Conservation (phyloP, 1,284 basidiomycete genomes). For the Tilletia caries region DNA sequence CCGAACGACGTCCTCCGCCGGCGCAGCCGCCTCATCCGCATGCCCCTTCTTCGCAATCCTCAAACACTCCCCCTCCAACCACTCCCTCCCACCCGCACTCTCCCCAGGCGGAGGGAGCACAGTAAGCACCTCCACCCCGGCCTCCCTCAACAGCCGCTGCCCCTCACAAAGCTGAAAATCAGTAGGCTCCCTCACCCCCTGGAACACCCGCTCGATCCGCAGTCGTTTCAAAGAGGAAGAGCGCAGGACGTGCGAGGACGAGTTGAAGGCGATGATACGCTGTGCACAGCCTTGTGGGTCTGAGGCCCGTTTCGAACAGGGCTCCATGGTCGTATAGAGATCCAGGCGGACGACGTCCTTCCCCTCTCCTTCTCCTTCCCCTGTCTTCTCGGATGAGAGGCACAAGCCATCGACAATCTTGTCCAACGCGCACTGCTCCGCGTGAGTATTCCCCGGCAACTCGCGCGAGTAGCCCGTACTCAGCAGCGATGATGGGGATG, state of each 20-base stretch:
- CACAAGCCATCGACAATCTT: constrained; percentile 60
- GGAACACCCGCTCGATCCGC: constrained; percentile 71
- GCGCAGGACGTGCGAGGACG: not conserved
- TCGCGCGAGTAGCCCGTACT: constrained; percentile 87
- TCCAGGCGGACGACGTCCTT: constrained; percentile 58
- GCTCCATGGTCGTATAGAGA: constrained; percentile 94
- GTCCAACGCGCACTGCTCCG: constrained; percentile 86
- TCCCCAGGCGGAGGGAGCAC: constrained; percentile 57
- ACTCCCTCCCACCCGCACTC: constrained; percentile 57
- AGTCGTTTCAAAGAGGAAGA: constrained; percentile 7
- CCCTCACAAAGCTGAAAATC: constrained; percentile 87
- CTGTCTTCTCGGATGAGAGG: too few relatives aligned
- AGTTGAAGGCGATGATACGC: constrained; percentile 66
- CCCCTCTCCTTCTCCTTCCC: not conserved
- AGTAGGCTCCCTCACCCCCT: constrained; percentile 86
- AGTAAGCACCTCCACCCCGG: constrained; percentile 74
- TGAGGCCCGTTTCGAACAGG: constrained; percentile 84
- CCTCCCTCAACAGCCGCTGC: constrained; percentile 68
- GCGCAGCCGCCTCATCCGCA: constrained; percentile 11
- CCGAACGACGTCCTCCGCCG: not conserved
- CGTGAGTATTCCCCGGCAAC: constrained; percentile 87
- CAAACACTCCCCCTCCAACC: constrained; percentile 35
- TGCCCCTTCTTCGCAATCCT: constrained; percentile 40
- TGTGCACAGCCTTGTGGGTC: constrained; percentile 82
- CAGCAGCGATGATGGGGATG: constrained; percentile 53